Conservation (phyloP, 371 early-diverging fungal genomes). For the Mucor plumbeus region DNA sequence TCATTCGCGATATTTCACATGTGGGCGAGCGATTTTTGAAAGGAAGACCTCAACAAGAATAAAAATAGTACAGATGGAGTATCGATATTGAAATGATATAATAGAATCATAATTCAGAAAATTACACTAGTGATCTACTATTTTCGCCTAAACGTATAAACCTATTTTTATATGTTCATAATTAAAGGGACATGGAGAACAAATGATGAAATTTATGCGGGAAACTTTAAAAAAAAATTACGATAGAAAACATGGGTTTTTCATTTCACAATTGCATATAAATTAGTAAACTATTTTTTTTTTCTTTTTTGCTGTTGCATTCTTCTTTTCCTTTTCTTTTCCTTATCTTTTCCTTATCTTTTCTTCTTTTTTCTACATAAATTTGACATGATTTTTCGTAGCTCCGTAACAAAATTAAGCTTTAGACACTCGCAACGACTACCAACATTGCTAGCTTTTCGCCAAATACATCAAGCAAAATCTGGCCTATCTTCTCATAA, state of each 20-base stretch:
- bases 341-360: too few species aligned
- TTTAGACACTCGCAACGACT: neutral
- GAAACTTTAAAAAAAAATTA: neutral
- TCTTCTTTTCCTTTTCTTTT: neutral
- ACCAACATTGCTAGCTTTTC: neutral
- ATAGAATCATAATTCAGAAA: neutral
- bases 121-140: neutral
- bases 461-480: neutral
- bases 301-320: neutral
- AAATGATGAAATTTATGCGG: conserved; percentile 2
- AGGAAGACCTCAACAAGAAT: too few species aligned
- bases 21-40: neutral
- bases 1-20: too few species aligned
- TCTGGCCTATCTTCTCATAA: neutral
- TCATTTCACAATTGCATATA: neutral
- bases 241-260: neutral
- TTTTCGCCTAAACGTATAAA: conserved; percentile 4
- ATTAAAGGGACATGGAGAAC: too few species aligned
- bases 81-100: neutral
- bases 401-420: neutral
- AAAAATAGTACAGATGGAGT: too few species aligned
- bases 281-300: neutral
- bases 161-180: neutral
- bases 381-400: neutral
- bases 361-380: neutral